Conservation (phyloP, 2,329 filamentous ascomycete species). For the Chalara sp. region DNA sequence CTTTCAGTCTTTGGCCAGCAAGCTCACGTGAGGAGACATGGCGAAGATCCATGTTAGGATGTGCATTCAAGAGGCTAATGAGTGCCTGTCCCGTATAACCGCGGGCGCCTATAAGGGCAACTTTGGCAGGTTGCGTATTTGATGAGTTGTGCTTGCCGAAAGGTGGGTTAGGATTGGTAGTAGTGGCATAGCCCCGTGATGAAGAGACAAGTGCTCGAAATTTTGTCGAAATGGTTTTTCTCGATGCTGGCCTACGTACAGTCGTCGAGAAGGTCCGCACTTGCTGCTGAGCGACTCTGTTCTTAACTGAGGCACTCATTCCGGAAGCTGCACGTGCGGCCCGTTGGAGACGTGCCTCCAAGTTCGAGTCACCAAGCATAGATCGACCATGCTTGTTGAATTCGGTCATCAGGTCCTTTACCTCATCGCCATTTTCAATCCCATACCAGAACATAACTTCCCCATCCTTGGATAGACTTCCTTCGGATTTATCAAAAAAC, state of each 20-base stretch:
- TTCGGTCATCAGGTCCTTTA: conserved; percentile 76
- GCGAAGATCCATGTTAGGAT: conserved; percentile 82
- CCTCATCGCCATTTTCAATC: conserved; percentile 72
- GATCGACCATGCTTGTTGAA: conserved; percentile 76
- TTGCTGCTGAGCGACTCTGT: conserved; percentile 46
- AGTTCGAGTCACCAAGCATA: conserved; percentile 84
- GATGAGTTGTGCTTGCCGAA: conserved; percentile 83
- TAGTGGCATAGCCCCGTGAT: conserved; percentile 49
- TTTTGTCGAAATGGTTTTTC: conserved; percentile 9
- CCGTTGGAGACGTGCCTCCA: conserved; percentile 76
- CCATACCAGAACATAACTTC: conserved; percentile 92
- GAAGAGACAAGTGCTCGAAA: conserved; percentile 12
- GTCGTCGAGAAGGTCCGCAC: conserved; percentile 62
- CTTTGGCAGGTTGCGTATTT: conserved; percentile 68
- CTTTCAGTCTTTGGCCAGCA: conserved; percentile 76
- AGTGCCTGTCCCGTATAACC: conserved; percentile 93
- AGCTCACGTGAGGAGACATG: conserved; percentile 94
- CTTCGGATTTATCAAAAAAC: conserved; percentile 97
- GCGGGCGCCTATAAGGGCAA: conserved; percentile 84
- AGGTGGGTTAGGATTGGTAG: conserved; percentile 83
- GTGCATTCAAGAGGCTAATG: conserved; percentile 77
- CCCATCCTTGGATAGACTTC: conserved; percentile 77
- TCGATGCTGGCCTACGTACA: conserved; percentile 32
- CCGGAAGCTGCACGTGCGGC: conserved; percentile 65
- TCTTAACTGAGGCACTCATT: conserved; percentile 40